Conservation (phyloP, 2,329 filamentous ascomycete genomes). For the Alternaria panax region DNA sequence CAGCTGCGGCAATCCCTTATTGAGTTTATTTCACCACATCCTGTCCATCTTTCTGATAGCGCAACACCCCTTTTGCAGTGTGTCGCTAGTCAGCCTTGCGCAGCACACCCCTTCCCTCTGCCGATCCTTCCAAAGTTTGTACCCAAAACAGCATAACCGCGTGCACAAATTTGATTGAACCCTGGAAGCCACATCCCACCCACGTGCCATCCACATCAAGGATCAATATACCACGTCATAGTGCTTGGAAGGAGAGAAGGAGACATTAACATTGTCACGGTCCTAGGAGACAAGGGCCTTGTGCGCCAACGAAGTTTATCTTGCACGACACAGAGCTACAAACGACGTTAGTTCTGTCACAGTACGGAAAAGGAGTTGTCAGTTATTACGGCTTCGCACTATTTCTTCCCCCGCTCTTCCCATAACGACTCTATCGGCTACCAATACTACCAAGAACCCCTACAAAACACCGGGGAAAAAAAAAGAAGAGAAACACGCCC, state of each 20-base stretch:
- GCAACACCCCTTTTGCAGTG: conserved; percentile 4
- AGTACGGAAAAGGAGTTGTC: neutral
- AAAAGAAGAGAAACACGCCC: neutral
- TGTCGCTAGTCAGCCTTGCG: neutral
- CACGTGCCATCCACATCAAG: neutral
- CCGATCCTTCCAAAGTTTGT: conserved; percentile 8
- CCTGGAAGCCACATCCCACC: conserved; percentile 9
- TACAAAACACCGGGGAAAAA: neutral
- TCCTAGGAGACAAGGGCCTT: neutral
- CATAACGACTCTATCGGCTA: neutral
- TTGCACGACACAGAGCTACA: conserved; percentile 1
- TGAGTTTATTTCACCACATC: neutral
- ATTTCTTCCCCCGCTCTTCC: conserved; percentile 3
- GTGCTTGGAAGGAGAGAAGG: neutral
- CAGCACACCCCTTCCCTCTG: neutral
- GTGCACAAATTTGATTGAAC: conserved; percentile 3
- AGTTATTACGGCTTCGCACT: neutral
- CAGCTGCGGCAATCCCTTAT: conserved; percentile 16
- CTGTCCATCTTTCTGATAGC: neutral
- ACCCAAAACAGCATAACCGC: conserved; percentile 8
- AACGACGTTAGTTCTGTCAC: conserved; percentile 1
- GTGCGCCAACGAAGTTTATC: neutral
- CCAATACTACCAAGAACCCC: neutral
- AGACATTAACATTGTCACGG: conserved; percentile 4
- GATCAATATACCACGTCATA: conserved; percentile 9